Percentiles rank a stretch among this genome's conserved stretches.
These are phyloP conservation scores for Lactarius quietus DNA, from an alignment of 768 basidiomycete species.

Conservation along the genomic window DNA sequence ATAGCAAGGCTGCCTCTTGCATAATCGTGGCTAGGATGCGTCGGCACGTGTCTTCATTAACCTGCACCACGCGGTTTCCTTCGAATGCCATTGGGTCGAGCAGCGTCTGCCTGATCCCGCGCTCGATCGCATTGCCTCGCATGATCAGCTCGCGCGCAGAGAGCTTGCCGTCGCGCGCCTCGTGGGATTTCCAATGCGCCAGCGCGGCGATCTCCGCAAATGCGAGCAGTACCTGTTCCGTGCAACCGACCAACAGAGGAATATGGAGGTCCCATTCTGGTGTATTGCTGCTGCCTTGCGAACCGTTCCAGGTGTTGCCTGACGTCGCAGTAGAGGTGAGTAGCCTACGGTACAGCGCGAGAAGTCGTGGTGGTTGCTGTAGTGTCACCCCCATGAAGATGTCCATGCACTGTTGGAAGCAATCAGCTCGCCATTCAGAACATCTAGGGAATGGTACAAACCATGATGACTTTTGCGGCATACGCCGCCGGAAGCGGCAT, in stretches of 20 bases:
- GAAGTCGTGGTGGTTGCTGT: constrained; percentile 59
- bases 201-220: constrained; percentile 72
- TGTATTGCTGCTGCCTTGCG: constrained; percentile 28
- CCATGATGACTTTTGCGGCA: constrained; percentile 68
- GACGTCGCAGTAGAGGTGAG: constrained; percentile 43
- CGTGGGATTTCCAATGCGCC: constrained; percentile 68
- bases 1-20: constrained; percentile 24
- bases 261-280: constrained; percentile 50
- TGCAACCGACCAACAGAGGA: constrained; percentile 71
- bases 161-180: constrained; percentile 60
- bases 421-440: constrained; percentile 9
- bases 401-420: constrained; percentile 66
- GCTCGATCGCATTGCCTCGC: constrained; percentile 70
- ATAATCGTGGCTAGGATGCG: constrained; percentile 25
- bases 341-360: constrained; percentile 62
- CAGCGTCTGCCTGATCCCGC: constrained; percentile 49
- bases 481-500: constrained; percentile 54
- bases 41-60: constrained; percentile 21
- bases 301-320: constrained; percentile 46
- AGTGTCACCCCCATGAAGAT: constrained; percentile 64
- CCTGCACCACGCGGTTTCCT: constrained; percentile 28
- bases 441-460: constrained; percentile 38
- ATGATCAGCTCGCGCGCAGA: constrained; percentile 73
- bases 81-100: constrained; percentile 39
- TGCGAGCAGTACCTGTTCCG: constrained; percentile 72